Conservation (phyloP, 495 filamentous ascomycete genomes). For the Darksidea phi region DNA sequence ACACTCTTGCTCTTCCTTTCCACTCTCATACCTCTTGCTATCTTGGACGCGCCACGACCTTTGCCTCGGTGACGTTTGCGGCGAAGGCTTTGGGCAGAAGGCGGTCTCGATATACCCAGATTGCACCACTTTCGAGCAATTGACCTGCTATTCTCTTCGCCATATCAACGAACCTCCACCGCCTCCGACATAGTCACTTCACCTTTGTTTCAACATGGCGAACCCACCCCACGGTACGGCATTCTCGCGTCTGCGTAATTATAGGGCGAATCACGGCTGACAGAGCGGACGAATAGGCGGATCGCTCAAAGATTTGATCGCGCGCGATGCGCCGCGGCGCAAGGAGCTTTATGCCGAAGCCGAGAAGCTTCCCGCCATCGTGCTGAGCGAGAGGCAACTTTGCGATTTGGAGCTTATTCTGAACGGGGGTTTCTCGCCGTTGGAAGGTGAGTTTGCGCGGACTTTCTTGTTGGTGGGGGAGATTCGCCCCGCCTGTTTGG, state of each 20-base stretch:
- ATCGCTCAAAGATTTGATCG: conserved; percentile 93
- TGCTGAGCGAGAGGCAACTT: conserved; percentile 86
- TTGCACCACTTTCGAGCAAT: conserved; percentile 2
- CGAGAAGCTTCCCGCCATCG: conserved; percentile 79
- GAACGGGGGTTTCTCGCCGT: conserved; percentile 93
- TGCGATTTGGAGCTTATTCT: conserved; percentile 96
- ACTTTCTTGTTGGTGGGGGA: conserved; percentile 9
- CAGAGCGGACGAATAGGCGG: conserved; percentile 53
- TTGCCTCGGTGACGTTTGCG: conserved; percentile 14
- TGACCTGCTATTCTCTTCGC: conserved; percentile 5
- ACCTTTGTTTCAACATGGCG: conserved; percentile 53
- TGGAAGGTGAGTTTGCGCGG: conserved; percentile 84
- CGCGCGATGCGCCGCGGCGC: conserved; percentile 79
- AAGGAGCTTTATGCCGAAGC: conserved; percentile 76
- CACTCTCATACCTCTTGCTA: not conserved
- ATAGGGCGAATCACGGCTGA: conserved; percentile 8
- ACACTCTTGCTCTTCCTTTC: not conserved
- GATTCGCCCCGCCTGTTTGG: conserved; percentile 15
- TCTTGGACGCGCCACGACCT: not conserved
- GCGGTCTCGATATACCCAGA: no score
- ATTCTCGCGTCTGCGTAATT: not conserved
- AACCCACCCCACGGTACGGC: conserved; percentile 74
- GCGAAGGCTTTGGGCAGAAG: conserved; percentile 12
- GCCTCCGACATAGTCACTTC: not conserved
- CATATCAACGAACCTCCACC: not conserved